These are phyloP conservation scores for Chytriomyces sp. DNA, from an alignment of 192 early-diverging fungal genomes.

Conservation along the genomic window DNA sequence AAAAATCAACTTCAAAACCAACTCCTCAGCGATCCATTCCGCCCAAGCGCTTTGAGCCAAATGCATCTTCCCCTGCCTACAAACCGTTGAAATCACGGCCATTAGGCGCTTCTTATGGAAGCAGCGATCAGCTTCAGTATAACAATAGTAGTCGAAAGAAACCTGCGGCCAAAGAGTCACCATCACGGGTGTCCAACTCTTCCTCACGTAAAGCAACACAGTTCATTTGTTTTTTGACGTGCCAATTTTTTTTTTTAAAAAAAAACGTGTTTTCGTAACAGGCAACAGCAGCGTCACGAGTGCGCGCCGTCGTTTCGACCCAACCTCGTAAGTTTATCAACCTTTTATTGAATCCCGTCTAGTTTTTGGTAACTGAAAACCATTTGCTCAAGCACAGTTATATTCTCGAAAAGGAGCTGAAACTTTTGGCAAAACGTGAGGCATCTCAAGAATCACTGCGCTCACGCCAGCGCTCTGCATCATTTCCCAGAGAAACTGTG, in stretches of 20 bases:
- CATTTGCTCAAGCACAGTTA: constrained; percentile 1
- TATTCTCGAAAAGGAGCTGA: constrained; percentile 3
- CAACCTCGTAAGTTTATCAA: constrained; percentile 21
- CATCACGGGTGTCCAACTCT: no score
- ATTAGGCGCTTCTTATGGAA: neutral
- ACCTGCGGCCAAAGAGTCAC: no score
- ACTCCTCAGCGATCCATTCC: no score
- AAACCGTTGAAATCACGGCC: constrained; percentile 23
- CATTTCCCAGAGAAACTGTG: no score
- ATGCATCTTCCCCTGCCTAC: neutral
- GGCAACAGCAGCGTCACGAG: neutral
- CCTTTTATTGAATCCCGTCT: neutral
- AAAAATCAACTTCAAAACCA: no score
- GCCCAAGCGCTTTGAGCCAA: no score
- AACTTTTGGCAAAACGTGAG: neutral
- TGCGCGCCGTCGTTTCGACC: constrained; percentile 22
- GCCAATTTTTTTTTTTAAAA: neutral
- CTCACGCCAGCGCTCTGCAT: neutral
- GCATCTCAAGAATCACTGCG: neutral
- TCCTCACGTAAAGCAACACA: no score
- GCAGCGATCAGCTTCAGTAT: no score
- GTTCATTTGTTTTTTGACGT: neutral
- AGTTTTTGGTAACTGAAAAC: neutral
- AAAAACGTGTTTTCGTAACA: neutral
- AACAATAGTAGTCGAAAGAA: no score